Conservation (phyloP, 2,329 filamentous ascomycete genomes). For the Verticillium isaacii region DNA sequence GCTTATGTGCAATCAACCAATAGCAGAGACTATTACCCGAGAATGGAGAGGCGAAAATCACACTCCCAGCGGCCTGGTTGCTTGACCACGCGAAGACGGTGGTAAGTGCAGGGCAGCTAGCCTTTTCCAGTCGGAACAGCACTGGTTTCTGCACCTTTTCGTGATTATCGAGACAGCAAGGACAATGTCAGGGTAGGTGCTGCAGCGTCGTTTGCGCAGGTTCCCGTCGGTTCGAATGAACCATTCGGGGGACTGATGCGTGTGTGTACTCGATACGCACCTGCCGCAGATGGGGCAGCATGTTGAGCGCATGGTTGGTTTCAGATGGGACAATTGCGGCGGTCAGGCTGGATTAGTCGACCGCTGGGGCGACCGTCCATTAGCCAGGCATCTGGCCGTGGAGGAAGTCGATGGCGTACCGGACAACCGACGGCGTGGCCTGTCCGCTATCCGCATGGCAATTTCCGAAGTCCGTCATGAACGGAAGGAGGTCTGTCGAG, state of each 20-base stretch:
- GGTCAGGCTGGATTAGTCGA: neutral
- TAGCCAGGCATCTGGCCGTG: neutral
- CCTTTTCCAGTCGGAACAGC: conserved; percentile 1
- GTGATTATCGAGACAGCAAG: conserved; percentile 11
- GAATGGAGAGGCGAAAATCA: neutral
- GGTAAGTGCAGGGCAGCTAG: neutral
- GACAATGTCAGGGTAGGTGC: conserved; percentile 8
- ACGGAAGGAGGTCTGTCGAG: no score
- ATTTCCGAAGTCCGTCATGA: no score
- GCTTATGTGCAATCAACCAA: neutral
- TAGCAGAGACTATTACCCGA: neutral
- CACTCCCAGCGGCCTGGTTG: neutral
- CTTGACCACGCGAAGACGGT: neutral
- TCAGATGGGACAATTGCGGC: conserved; percentile 17
- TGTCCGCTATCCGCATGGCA: neutral
- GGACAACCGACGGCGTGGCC: neutral
- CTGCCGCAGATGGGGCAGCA: conserved; percentile 6
- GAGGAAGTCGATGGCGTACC: neutral
- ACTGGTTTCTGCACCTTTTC: conserved; percentile 14
- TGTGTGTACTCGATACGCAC: conserved; percentile 5
- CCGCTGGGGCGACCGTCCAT: neutral
- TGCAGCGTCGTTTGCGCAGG: conserved; percentile 29
- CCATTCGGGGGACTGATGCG: conserved; percentile 15
- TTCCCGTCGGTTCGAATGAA: conserved; percentile 28
- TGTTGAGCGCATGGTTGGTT: conserved; percentile 15